phyloP scores from a whole-genome alignment of 805 yeast species.

The Cephaloascus fragrans region DNA sequence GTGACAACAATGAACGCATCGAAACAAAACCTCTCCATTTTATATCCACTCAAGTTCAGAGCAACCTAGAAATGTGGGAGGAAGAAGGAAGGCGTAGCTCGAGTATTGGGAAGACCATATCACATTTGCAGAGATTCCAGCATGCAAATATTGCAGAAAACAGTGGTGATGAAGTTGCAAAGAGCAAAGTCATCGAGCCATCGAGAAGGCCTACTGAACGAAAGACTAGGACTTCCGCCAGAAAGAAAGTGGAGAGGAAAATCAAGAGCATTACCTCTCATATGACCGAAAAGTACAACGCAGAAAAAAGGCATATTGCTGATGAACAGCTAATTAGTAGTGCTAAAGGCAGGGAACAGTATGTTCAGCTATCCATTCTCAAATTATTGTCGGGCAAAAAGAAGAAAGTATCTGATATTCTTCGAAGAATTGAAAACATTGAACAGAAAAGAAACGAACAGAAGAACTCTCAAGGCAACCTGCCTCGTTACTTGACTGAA shows the following conservation, averaged over 20 bases:
- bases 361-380: constrained; percentile 8
- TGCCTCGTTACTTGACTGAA: neutral
- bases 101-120: neutral
- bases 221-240: no score
- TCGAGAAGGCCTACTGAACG: no score
- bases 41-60: constrained; percentile 5
- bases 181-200: no score
- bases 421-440: constrained; percentile 8
- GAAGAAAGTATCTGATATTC: constrained; percentile 15
- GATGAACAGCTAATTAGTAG: no score
- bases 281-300: constrained; percentile 10
- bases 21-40: no score
- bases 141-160: no score
- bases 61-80: constrained; percentile 3
- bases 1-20: no score
- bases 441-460: neutral
- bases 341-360: neutral
- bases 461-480: neutral
- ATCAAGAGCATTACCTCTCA: constrained; percentile 13
- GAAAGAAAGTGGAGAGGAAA: constrained; percentile 2
- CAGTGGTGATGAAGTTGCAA: no score
- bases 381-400: constrained; percentile 17
- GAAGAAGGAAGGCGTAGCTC: neutral
- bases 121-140: neutral
- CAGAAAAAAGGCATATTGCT: neutral